phyloP scores from a whole-genome alignment of 1,284 basidiomycete species.

The Irpex rosettiformis region DNA sequence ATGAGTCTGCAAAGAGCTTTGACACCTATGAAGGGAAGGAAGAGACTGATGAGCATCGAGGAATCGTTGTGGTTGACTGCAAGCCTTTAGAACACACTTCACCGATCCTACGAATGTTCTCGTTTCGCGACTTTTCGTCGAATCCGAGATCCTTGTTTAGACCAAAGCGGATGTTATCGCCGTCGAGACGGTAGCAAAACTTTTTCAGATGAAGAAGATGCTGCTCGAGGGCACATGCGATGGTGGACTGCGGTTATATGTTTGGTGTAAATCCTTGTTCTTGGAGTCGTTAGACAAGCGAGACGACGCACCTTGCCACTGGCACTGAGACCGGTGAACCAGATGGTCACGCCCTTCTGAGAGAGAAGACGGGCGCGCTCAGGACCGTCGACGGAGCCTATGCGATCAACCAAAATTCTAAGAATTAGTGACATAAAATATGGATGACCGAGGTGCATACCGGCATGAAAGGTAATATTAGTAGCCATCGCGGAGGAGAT shows the following conservation, averaged over 20 bases:
- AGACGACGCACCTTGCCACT: constrained; percentile 75
- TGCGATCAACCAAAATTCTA: too few relatives aligned
- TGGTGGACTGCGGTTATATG: constrained; percentile 73
- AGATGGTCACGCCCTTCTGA: constrained; percentile 88
- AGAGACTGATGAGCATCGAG: too few relatives aligned
- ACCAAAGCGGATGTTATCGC: constrained; percentile 96
- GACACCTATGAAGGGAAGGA: constrained; percentile 79
- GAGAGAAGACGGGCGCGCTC: constrained; percentile 70
- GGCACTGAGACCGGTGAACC: constrained; percentile 93
- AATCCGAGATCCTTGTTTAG: constrained; percentile 99
- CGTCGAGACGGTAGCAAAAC: constrained; percentile 91
- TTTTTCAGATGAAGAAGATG: constrained; percentile 86
- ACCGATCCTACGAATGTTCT: constrained; percentile 97
- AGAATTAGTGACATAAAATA: constrained; percentile 1
- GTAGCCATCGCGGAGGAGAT: constrained; percentile 58
- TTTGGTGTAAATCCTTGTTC: constrained; percentile 11
- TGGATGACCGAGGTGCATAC: constrained; percentile 24
- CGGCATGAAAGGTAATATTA: constrained; percentile 83
- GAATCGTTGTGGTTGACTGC: background rate
- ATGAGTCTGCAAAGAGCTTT: constrained; percentile 89
- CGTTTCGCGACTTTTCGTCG: constrained; percentile 90
- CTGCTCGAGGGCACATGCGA: constrained; percentile 96
- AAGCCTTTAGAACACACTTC: constrained; percentile 58
- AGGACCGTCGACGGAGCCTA: constrained; percentile 68
- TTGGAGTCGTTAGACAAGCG: constrained; percentile 16